Evolutionary conservation across 2,329 filamentous ascomycete genomes (phyloP).

Genomic region (Metarhizium anisopliae): DNA sequence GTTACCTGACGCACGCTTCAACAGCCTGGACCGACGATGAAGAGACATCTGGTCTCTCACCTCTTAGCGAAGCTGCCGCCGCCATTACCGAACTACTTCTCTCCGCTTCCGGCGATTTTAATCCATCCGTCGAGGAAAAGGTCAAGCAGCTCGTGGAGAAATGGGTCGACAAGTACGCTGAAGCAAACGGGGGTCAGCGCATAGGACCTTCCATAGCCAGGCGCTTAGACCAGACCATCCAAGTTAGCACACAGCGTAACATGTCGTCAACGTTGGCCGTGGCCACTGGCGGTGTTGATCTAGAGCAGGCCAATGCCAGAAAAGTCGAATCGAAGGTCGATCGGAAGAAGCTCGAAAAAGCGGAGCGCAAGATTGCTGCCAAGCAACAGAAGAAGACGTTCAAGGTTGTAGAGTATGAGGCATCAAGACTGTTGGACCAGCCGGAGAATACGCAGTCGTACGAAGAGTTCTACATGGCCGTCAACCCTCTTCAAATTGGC

Average conservation of each 20-base stretch:
- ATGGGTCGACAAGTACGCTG: slow-evolving; percentile 76
- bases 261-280: slow-evolving; percentile 93
- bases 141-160: slow-evolving; percentile 80
- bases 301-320: slow-evolving; percentile 84
- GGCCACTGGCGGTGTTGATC: slow-evolving; percentile 72
- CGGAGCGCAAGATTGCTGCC: slow-evolving; percentile 91
- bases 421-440: slow-evolving; percentile 78
- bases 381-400: slow-evolving; percentile 98
- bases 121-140: slow-evolving; percentile 60
- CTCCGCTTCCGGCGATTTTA: slow-evolving; percentile 83
- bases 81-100: slow-evolving; percentile 81
- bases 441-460: slow-evolving; percentile 82
- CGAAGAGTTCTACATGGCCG: slow-evolving; percentile 99
- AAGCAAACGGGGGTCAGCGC: slow-evolving; percentile 61
- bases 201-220: slow-evolving; percentile 69
- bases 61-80: slow-evolving; percentile 74
- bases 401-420: slow-evolving; percentile 98
- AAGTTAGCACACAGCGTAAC: slow-evolving; percentile 88
- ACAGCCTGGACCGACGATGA: slow-evolving; percentile 69
- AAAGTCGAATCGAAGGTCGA: slow-evolving; percentile 98
- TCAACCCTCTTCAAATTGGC: slow-evolving; percentile 90
- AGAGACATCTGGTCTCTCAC: slow-evolving; percentile 61
- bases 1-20: slow-evolving; percentile 89
- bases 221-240: slow-evolving; percentile 87
- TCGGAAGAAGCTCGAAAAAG: slow-evolving; percentile 98